Evolutionary conservation across 106 monocot species (phyloP), one percentile per base, ranked within the genome.

Genomic region (Hemerocallis citrina): DNA sequence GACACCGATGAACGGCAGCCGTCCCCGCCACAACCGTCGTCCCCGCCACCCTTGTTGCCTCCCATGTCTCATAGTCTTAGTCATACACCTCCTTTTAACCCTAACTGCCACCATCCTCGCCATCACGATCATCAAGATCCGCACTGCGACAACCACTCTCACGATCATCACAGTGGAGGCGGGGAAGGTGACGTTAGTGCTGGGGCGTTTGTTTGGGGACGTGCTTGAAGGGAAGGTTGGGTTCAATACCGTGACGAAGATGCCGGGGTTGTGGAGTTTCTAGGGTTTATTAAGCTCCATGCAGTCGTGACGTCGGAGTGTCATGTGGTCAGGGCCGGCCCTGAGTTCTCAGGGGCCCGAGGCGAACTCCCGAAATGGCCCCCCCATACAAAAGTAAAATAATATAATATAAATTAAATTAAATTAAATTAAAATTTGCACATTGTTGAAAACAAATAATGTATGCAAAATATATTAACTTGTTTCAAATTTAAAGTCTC

Each of bases 291-390:
- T 34, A 67, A 50, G 50, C 65, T 34, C 52, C 67, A 63, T 30
- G 77, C 67, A 7, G 74, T 80, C 14, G 74, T 80, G 16, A 23
- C 16, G 8, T 84, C 80, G 24, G 49, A 64, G 10, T 89, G 88
- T 55, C 59, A 59, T 19, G 48, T n/a, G n/a, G n/a, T n/a, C n/a
- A n/a, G n/a, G n/a, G n/a, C n/a, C n/a, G n/a, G n/a, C n/a, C n/a
- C n/a, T n/a, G n/a, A n/a, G n/a, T n/a, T n/a, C n/a, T n/a, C n/a
- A n/a, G n/a, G n/a, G n/a, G n/a, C n/a, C n/a, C n/a, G n/a, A n/a
- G n/a, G n/a, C n/a, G n/a, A n/a, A n/a, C n/a, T n/a, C n/a, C n/a
- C n/a, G n/a, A n/a, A n/a, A n/a, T n/a, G n/a, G n/a, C n/a, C n/a
- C n/a, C n/a, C n/a, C n/a, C n/a, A n/a, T n/a, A n/a, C n/a, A n/a